A percentile compares a stretch with the other conserved stretches of the same genome.
Conservation (phyloP, 345 rosid species). For the Syzygium aqueum region DNA sequence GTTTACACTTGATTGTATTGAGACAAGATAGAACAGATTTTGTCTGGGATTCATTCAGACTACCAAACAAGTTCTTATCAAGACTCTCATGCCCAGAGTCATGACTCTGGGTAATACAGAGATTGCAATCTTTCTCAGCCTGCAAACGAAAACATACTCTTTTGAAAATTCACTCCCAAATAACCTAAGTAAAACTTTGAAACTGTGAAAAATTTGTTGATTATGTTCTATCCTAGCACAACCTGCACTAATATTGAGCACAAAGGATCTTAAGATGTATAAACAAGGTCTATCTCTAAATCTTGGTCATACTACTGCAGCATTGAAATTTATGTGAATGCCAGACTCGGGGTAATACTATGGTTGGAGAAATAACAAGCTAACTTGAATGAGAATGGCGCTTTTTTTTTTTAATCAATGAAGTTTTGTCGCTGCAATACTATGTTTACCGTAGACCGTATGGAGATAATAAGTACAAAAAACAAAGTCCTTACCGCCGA, state of each 20-base stretch:
- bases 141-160: background rate
- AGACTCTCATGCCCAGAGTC: background rate
- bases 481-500: background rate
- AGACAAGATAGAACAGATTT: constrained; percentile 4
- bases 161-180: background rate
- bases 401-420: background rate
- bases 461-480: background rate
- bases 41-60: constrained; percentile 11
- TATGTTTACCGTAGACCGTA: background rate
- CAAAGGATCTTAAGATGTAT: background rate
- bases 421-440: background rate
- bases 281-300: background rate
- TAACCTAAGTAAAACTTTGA: background rate
- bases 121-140: constrained; percentile 1
- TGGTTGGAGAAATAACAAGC: background rate
- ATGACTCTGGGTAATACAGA: background rate
- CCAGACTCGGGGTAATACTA: background rate
- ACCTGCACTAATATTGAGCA: background rate
- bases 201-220: background rate
- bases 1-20: background rate
- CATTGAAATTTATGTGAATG: background rate
- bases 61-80: background rate
- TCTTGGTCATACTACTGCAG: background rate
- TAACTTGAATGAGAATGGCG: background rate
- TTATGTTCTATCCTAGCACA: rapidly evolving